A percentile compares a stretch with the other conserved stretches of the same genome.
Conservation (phyloP, 2,329 filamentous ascomycete species). For the Kalaharituber pfeilii region DNA sequence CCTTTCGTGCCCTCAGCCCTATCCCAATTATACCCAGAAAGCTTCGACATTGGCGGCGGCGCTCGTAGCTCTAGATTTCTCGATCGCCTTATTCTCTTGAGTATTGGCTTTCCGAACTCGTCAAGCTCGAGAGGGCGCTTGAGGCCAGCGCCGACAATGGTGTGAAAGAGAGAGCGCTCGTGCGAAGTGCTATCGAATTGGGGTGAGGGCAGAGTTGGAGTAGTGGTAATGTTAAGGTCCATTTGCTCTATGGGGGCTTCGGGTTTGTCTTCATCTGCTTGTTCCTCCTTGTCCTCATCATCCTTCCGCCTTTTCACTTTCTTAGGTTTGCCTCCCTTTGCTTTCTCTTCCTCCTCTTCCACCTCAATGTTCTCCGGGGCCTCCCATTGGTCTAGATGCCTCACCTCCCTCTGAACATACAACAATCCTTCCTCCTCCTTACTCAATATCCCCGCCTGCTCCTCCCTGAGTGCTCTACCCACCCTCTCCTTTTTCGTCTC, state of each 20-base stretch:
- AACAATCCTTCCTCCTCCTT: constrained; percentile 35
- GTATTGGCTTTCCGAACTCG: constrained; percentile 59
- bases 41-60: constrained; percentile 32
- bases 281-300: constrained; percentile 25
- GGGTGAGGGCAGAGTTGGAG: not conserved
- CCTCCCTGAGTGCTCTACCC: constrained; percentile 45
- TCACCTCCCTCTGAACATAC: constrained; percentile 29
- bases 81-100: constrained; percentile 62
- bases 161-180: constrained; percentile 1
- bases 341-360: constrained; percentile 9
- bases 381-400: constrained; percentile 3
- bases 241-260: constrained; percentile 9
- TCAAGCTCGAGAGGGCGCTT: constrained; percentile 74
- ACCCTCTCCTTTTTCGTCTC: constrained; percentile 56
- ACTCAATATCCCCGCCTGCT: constrained; percentile 40
- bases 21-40: constrained; percentile 34
- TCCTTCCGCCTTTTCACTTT: constrained; percentile 48
- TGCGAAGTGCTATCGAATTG: not conserved
- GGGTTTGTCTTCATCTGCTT: constrained; percentile 23
- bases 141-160: constrained; percentile 52
- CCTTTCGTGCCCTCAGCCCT: constrained; percentile 5
- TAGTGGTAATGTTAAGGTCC: constrained; percentile 20
- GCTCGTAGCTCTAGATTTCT: constrained; percentile 32
- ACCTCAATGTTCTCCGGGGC: constrained; percentile 5
- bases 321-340: constrained; percentile 22